Conservation (phyloP, 140 eudicot species). For the Oenanthe javanica region DNA sequence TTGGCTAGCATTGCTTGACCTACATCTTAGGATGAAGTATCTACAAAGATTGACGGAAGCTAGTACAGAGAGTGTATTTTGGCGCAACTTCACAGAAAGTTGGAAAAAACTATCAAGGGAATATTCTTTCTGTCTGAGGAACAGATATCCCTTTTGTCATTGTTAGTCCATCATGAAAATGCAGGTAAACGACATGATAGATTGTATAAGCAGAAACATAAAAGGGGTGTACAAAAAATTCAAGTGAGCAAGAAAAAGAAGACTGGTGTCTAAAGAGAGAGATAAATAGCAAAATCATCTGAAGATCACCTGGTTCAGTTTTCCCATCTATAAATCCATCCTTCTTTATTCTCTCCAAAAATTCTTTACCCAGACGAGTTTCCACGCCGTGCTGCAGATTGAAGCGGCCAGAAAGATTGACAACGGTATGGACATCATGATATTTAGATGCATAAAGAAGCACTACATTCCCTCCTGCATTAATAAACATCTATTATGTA, state of each 20-base stretch:
- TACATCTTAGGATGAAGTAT: background rate
- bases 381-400: slow-evolving; percentile 55
- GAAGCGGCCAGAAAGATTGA: slow-evolving; percentile 70
- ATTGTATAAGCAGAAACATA: background rate
- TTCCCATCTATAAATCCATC: slow-evolving; percentile 63
- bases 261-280: background rate
- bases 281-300: background rate
- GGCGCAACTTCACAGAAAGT: background rate
- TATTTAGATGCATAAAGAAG: slow-evolving; percentile 67
- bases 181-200: background rate
- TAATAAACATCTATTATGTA: background rate
- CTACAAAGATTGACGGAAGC: background rate
- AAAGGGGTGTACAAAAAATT: background rate
- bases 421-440: slow-evolving; percentile 47
- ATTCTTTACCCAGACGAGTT: slow-evolving; percentile 51
- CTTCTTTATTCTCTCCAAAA: slow-evolving; percentile 46
- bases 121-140: background rate
- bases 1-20: background rate
- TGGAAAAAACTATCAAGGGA: background rate
- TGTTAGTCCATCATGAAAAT: background rate
- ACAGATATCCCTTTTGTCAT: background rate
- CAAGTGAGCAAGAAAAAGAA: background rate
- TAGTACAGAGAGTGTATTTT: background rate
- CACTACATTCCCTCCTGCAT: slow-evolving; percentile 69
- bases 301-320: slow-evolving; percentile 25